Conservation (phyloP, 805 yeast genomes). For the Metschnikowia amazonensis region DNA sequence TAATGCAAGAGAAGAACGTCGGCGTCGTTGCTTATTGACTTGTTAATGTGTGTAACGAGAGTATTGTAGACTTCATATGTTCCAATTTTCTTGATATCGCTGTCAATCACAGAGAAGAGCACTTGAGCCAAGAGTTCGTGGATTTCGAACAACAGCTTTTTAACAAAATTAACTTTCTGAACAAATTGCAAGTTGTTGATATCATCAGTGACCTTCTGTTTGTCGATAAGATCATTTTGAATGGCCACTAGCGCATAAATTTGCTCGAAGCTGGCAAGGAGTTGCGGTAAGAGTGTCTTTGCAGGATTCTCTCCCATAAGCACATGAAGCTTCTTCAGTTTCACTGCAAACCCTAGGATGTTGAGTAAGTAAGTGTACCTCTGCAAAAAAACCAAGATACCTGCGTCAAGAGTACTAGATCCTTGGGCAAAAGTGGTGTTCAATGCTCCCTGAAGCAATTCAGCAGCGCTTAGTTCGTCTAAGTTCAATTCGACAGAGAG, state of each 20-base stretch:
- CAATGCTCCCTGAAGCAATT: conserved; percentile 52
- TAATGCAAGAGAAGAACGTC: conserved; percentile 64
- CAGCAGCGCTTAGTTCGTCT: conserved; percentile 76
- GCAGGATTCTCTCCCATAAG: conserved; percentile 18
- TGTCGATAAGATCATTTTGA: conserved; percentile 48
- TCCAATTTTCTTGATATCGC: conserved; percentile 30
- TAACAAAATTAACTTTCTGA: conserved; percentile 48
- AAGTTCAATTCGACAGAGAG: conserved; percentile 49
- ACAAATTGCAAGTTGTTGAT: conserved; percentile 39
- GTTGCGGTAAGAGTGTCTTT: conserved; percentile 32
- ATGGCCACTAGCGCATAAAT: conserved; percentile 55
- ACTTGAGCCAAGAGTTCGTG: conserved; percentile 73
- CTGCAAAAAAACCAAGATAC: conserved; percentile 62
- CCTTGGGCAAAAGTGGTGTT: conserved; percentile 42
- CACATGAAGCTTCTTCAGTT: conserved; percentile 21
- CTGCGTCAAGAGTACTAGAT: conserved; percentile 51
- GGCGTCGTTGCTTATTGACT: conserved; percentile 46
- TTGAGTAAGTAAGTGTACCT: conserved; percentile 74
- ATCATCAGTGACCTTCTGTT: conserved; percentile 50
- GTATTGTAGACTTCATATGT: conserved; percentile 31
- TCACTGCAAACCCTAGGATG: conserved; percentile 40
- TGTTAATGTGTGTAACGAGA: conserved; percentile 42
- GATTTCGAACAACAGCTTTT: conserved; percentile 58
- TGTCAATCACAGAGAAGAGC: conserved; percentile 47
- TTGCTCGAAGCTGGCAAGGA: conserved; percentile 52